Base-by-base conservation (phyloP, 805 yeast genomes). In the Isabelozyma pseudorhagii region DNA sequence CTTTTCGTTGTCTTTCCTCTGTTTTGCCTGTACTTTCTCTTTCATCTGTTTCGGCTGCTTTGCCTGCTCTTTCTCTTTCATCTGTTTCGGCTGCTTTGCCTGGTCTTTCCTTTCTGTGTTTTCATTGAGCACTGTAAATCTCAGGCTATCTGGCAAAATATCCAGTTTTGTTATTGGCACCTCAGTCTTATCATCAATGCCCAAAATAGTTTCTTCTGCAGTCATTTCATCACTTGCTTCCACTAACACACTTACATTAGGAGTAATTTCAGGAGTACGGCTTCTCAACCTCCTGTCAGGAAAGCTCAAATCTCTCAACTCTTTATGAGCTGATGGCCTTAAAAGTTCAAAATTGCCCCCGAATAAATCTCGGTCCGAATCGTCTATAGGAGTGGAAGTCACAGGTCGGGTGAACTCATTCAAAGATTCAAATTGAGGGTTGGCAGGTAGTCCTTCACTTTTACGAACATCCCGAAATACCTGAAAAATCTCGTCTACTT, bases 401-500 rank as follows among this genome's bases (percentile, higher is more conserved):
- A 48, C 45, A 6, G 61, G 60, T 13, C 54, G 43, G 14, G 38
- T 36, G 9, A 43, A 10, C 8, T 46, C 47, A 25, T 13, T 38
- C 6, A 57, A 45, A 10, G 50, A 42, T 41, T 57, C 57, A 42
- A 63, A 49, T 39, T 47, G 52, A 1, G 59, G 55, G 38, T 57
- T 61, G 0, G 55, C 48, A 9, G 56, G 45, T 40, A 79, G 55
- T 1, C 77, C 77, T 56, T 79, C 81, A 27, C 65, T 64, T 13
- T 53, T 46, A 54, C 81, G 67, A 11, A 79, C 65, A 0, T 66
- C 61, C 44, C 67, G 66, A 46, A 82, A 72, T 60, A 73, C 63
- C 43, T 68, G 71, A 8, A 72, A 58, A 40, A 81, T 72, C 31
- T 78, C 83, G 21, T 72, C 72, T 50, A 81, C 69, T 50, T 78